These are phyloP conservation scores for Liquidambar formosana DNA, from an alignment of 164 flowering plant species.

Conservation along the genomic window DNA sequence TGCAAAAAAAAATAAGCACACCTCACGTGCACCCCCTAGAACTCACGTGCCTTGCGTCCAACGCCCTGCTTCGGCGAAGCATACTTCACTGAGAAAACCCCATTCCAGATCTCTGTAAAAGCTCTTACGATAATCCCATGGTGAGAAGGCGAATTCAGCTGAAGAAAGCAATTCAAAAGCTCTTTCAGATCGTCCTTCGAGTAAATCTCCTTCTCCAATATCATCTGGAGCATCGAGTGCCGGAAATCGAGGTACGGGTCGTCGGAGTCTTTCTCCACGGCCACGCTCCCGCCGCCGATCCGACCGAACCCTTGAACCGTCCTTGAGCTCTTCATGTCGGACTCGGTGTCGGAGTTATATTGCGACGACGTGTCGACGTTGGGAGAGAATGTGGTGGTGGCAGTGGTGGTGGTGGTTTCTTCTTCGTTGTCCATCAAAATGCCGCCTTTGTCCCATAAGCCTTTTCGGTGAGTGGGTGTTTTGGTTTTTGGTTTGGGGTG, in stretches of 20 bases:
- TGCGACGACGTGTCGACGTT: conserved; percentile 2
- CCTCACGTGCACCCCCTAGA: conserved; percentile 16
- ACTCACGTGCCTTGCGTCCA: conserved; percentile 28
- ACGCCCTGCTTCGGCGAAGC: conserved; percentile 16
- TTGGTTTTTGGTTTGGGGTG: conserved; percentile 40
- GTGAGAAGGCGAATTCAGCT: conserved; percentile 52
- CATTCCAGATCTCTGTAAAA: conserved; percentile 69
- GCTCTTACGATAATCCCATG: conserved; percentile 56
- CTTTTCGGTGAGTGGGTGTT: conserved; percentile 7
- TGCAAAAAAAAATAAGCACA: background rate
- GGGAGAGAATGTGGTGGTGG: conserved; percentile 29
- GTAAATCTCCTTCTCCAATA: conserved; percentile 61
- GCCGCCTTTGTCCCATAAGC: too few species aligned
- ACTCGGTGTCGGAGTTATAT: background rate
- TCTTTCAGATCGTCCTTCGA: conserved; percentile 48
- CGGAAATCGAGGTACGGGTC: conserved; percentile 72
- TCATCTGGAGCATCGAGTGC: conserved; percentile 75
- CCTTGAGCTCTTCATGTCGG: background rate
- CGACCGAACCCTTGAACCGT: conserved; percentile 27
- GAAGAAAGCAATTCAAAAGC: conserved; percentile 61
- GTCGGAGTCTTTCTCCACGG: conserved; percentile 69
- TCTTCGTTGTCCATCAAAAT: conserved; percentile 13
- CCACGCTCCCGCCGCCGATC: conserved; percentile 48
- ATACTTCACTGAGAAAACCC: conserved; percentile 29
- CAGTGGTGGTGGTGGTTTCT: background rate